phyloP scores from a whole-genome alignment of 768 basidiomycete genomes.

The Naganishia friedmannii region DNA sequence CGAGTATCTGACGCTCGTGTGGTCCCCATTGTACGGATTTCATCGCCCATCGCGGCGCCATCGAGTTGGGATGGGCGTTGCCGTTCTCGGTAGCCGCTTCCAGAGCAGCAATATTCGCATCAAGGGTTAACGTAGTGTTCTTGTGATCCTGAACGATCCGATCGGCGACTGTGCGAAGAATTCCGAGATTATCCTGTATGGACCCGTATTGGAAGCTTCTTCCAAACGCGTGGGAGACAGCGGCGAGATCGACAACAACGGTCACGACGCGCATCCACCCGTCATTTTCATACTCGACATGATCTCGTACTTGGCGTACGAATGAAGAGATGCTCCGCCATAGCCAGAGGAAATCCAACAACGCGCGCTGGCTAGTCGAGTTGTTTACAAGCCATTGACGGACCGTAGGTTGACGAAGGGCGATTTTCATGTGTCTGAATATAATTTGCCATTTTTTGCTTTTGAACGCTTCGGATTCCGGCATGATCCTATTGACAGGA shows the following conservation, averaged over 20 bases:
- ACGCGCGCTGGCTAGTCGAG: constrained; percentile 65
- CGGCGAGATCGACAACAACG: constrained; percentile 83
- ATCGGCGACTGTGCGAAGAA: neutral
- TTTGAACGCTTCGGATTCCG: constrained; percentile 82
- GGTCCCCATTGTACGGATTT: neutral
- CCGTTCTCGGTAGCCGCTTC: neutral
- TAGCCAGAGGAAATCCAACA: constrained; percentile 73
- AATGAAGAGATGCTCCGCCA: constrained; percentile 95
- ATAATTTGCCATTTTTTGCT: constrained; percentile 95
- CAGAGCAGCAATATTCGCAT: neutral
- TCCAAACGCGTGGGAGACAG: constrained; percentile 85
- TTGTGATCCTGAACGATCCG: constrained; percentile 12
- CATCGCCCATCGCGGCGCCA: neutral
- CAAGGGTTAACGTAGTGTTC: neutral
- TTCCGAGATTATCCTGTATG: neutral
- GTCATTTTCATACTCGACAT: constrained; percentile 95
- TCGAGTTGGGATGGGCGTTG: neutral
- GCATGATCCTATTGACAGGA: constrained; percentile 59
- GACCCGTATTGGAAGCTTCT: constrained; percentile 76
- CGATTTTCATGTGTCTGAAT: constrained; percentile 67
- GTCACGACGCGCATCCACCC: constrained; percentile 97
- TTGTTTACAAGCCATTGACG: constrained; percentile 72
- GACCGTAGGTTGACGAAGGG: constrained; percentile 63
- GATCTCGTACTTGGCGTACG: constrained; percentile 71
- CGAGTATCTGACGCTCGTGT: neutral